Evolutionary conservation across 2,329 filamentous ascomycete species (phyloP).

Genomic region (Xylogone sp.): DNA sequence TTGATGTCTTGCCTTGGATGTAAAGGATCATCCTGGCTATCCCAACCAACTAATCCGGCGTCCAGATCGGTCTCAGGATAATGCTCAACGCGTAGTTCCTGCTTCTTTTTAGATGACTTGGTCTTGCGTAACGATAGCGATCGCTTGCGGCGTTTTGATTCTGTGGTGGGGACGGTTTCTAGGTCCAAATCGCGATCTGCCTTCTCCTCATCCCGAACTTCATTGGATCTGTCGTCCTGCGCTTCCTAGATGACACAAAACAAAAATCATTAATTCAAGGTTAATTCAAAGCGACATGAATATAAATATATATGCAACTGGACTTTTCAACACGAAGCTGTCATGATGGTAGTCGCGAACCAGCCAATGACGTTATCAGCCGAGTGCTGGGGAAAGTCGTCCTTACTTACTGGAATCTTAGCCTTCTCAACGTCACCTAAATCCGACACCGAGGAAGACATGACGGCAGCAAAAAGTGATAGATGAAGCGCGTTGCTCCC

Average conservation of each 20-base stretch:
- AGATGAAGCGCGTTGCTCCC: not conserved
- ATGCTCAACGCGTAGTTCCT: not conserved
- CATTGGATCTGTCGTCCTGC: not conserved
- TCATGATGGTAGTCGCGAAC: not conserved
- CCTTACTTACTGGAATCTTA: not conserved
- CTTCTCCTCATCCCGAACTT: not conserved
- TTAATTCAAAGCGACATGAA: not conserved
- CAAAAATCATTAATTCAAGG: too few species aligned
- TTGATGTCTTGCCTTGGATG: conserved; percentile 49
- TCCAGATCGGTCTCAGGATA: conserved; percentile 35
- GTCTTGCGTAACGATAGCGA: not conserved
- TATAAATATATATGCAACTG: not conserved
- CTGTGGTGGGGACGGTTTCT: not conserved
- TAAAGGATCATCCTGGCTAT: conserved; percentile 48
- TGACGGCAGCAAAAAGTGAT: not conserved
- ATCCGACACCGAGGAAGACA: not conserved
- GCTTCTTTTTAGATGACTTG: not conserved
- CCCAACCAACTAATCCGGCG: conserved; percentile 52
- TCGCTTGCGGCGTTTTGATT: not conserved
- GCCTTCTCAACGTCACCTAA: not conserved
- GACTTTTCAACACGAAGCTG: not conserved
- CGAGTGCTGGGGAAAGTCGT: not conserved
- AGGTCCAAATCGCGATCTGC: not conserved
- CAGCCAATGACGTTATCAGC: not conserved
- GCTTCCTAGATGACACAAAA: not conserved